Conservation (phyloP, 108 stramenopile species). For the Cyclotella kingstonii region DNA sequence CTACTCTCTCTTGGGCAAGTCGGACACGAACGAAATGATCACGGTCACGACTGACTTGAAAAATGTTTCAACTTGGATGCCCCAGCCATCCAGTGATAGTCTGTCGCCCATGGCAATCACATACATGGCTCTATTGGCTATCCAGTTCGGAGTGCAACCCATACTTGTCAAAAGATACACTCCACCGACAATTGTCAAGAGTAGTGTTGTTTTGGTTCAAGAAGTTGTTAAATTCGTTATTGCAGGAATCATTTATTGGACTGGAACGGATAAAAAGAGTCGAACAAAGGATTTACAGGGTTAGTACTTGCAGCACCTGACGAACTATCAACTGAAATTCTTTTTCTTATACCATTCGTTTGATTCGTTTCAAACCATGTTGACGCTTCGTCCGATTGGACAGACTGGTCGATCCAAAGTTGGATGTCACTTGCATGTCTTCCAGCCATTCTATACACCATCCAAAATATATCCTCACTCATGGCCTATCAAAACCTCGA, state of each 20-base stretch:
- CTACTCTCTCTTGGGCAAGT: slow-evolving; percentile 4
- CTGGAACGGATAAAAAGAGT: slow-evolving; percentile 27
- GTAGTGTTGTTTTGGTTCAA: slow-evolving; percentile 67
- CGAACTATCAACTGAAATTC: neutral
- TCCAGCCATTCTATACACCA: slow-evolving; percentile 85
- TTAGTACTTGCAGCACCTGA: slow-evolving; percentile 2
- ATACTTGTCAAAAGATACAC: slow-evolving; percentile 61
- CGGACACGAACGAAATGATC: neutral
- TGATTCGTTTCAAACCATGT: neutral
- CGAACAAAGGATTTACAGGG: slow-evolving; percentile 30
- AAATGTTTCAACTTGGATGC: neutral
- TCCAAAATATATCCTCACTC: slow-evolving; percentile 90
- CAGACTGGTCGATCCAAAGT: slow-evolving; percentile 49
- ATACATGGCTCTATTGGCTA: slow-evolving; percentile 59
- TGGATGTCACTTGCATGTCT: slow-evolving; percentile 58
- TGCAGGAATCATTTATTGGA: slow-evolving; percentile 42
- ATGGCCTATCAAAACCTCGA: slow-evolving; percentile 90
- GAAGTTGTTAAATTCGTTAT: slow-evolving; percentile 55
- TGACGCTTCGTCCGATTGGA: too few relatives aligned
- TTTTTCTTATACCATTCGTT: neutral
- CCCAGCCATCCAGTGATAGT: neutral
- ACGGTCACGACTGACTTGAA: neutral
- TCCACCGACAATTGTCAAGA: slow-evolving; percentile 51
- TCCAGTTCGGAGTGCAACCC: slow-evolving; percentile 88
- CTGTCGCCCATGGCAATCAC: slow-evolving; percentile 30